Evolutionary conservation across 2,329 filamentous ascomycete genomes (phyloP), one percentile per base, ranked within the genome.

Genomic region (Claviceps lovelessii): DNA sequence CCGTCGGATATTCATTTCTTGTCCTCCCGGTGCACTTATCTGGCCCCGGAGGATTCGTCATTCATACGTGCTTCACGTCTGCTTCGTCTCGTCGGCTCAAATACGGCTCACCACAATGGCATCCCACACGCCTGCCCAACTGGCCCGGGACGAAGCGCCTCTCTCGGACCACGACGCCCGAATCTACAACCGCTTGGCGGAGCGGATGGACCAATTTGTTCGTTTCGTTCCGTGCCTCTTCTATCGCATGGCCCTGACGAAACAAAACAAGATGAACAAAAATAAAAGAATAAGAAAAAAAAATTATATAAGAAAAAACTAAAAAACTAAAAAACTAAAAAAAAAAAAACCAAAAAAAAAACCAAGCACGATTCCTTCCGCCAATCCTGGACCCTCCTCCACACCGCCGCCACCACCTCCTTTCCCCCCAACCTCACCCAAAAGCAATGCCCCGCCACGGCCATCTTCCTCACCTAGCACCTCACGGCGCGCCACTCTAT

Each of bases 401-500:
- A 86, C 72, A 73, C 72, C 3, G 82, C 88, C 29, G 86, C 83
- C 63, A 73, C 72, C 35, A 72, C 70, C 49, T 67, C 76, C 57
- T 78, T 78, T 57, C 81, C 84, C 0, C 83, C 86, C 0, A 76
- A 76, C 59, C 79, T 89, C 73, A 81, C 83, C 0, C 77, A 88
- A 15, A 77, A 78, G 33, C 77, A 85, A 59, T 88, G 93, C 68
- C 72, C 94, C 60, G 67, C 74, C 60, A 73, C 77, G 31, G 87
- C 84, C 37, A 73, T 88, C n/a, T 72, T 81, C 51, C 89, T 95
- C 66, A 77, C 80, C 60, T 75, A 76, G 17, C 78, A 85, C 56
- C 80, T 95, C n/a, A 78, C 80, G 10, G 70, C 79, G 55, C 90
- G 95, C 71, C 90, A 95, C 72, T 73, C 72, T 55, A 91, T 95